phyloP scores from a whole-genome alignment of 768 basidiomycete genomes.

The Rhodotorula taiwanensis region DNA sequence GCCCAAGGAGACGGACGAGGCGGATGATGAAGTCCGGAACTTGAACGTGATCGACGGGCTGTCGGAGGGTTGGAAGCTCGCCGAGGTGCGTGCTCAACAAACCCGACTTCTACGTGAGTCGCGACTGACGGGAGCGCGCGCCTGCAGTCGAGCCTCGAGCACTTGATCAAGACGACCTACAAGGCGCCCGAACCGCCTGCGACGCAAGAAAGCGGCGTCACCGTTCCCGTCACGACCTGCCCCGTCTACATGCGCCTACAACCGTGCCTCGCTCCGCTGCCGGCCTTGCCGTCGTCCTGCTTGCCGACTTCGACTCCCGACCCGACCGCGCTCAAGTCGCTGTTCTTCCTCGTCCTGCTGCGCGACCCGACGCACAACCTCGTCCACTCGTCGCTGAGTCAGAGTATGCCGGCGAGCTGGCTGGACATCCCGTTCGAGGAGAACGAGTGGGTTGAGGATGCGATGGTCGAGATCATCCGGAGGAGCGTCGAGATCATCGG shows the following conservation, averaged over 20 bases:
- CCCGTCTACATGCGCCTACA: slow-evolving; percentile 90
- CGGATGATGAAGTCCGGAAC: slow-evolving; percentile 53
- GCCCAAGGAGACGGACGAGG: slow-evolving; percentile 51
- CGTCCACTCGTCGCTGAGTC: slow-evolving; percentile 68
- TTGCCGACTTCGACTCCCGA: slow-evolving; percentile 39
- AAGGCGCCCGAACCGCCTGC: slow-evolving; percentile 38
- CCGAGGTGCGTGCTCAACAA: slow-evolving; percentile 54
- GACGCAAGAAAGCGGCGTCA: slow-evolving; percentile 30
- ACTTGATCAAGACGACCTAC: slow-evolving; percentile 54
- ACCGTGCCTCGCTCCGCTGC: slow-evolving; percentile 60
- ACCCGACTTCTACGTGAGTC: background rate
- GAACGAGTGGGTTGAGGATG: slow-evolving; percentile 89
- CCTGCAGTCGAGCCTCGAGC: slow-evolving; percentile 65
- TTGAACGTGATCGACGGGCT: slow-evolving; percentile 77
- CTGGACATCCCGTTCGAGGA: slow-evolving; percentile 75
- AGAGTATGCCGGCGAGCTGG: slow-evolving; percentile 78
- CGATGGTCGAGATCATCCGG: slow-evolving; percentile 76
- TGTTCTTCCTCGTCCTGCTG: slow-evolving; percentile 66
- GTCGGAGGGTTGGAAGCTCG: slow-evolving; percentile 72
- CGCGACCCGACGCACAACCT: slow-evolving; percentile 74
- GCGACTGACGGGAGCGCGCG: background rate
- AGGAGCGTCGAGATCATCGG: slow-evolving; percentile 73
- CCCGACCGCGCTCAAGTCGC: slow-evolving; percentile 47
- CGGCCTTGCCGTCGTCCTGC: slow-evolving; percentile 48
- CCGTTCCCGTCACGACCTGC: slow-evolving; percentile 59